Base-by-base conservation (phyloP, 371 early-diverging fungal species). In the Mucor lusitanicus region DNA sequence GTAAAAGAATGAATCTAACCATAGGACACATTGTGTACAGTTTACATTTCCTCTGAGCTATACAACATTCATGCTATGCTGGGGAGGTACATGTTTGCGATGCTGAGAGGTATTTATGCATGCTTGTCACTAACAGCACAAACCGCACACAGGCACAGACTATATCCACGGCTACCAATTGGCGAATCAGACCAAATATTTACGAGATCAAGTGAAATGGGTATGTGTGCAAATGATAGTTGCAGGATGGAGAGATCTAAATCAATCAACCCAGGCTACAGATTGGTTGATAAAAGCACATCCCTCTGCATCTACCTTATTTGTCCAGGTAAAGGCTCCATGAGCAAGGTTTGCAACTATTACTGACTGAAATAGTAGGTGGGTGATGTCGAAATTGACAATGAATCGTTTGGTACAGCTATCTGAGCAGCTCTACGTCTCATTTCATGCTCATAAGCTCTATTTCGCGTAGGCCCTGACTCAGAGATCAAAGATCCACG, bases 31-130 rank as follows among this genome's bases (percentile, higher is more conserved):
- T 17, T 44, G 19, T 19, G 46, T 27, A 4, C 85, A 88, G 69
- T 87, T 88, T 59, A 84, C 85, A 11, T 79, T 85, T 30, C 89
- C 89, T 19, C 65, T 88, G 35, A 80, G 87, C 0, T 84, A 86
- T 57, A 54, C 82, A 2, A 15, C 88, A 48, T 65, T 88, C 12
- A 64, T 85, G 63, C 65, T 86, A 6, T 75, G 86, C 35, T 89
- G 88, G 88, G 88, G 88, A 11, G 88, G 75, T 35, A 59, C n/a
- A 39, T 33, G 37, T 17, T 8, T 53, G 13, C 5, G 28, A 9
- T 23, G 12, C 1, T 25, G 13, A 53, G 27, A 9, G 46, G 8
- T 39, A 21, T 46, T 46, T 21, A n/a, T 46, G 8, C n/a, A 27
- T 55, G 40, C 12, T 27, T 57, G 27, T 27, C 11, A 19, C 23